A percentile compares a stretch with the other conserved stretches of the same genome.
Conservation (phyloP, 1,139 yeast species). For the Kluyveromyces sp. region DNA sequence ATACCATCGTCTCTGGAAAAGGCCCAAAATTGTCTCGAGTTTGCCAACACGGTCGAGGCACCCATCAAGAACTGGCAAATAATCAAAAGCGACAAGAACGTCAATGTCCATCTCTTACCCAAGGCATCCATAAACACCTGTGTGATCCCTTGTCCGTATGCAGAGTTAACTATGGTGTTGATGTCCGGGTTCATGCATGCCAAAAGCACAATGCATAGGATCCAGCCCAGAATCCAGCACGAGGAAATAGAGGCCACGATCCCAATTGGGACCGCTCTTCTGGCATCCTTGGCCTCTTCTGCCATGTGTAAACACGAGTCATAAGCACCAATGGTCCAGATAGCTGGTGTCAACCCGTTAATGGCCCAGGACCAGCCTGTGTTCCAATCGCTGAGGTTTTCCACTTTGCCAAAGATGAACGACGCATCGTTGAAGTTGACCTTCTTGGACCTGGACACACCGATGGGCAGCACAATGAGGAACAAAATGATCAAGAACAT, state of each 20-base stretch:
- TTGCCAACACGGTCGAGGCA: slow-evolving; percentile 40
- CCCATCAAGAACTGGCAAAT: slow-evolving; percentile 60
- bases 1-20: slow-evolving; percentile 35
- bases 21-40: slow-evolving; percentile 40
- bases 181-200: slow-evolving; percentile 52
- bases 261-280: slow-evolving; percentile 57
- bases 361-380: slow-evolving; percentile 49
- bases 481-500: slow-evolving; percentile 45
- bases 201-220: slow-evolving; percentile 43
- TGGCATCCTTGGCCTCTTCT: slow-evolving; percentile 62
- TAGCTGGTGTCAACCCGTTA: slow-evolving; percentile 42
- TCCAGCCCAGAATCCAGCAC: slow-evolving; percentile 53
- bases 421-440: slow-evolving; percentile 34
- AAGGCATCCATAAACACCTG: slow-evolving; percentile 55
- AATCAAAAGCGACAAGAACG: slow-evolving; percentile 49
- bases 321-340: slow-evolving; percentile 61
- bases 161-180: slow-evolving; percentile 34
- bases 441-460: slow-evolving; percentile 30
- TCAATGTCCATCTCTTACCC: slow-evolving; percentile 61
- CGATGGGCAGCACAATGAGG: slow-evolving; percentile 55
- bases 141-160: slow-evolving; percentile 53
- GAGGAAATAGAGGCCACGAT: slow-evolving; percentile 45
- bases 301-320: slow-evolving; percentile 67
- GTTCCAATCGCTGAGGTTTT: slow-evolving; percentile 49
- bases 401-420: slow-evolving; percentile 47